Evolutionary conservation across 495 filamentous ascomycete genomes (phyloP).

Genomic region (Geoglossum glabrum): DNA sequence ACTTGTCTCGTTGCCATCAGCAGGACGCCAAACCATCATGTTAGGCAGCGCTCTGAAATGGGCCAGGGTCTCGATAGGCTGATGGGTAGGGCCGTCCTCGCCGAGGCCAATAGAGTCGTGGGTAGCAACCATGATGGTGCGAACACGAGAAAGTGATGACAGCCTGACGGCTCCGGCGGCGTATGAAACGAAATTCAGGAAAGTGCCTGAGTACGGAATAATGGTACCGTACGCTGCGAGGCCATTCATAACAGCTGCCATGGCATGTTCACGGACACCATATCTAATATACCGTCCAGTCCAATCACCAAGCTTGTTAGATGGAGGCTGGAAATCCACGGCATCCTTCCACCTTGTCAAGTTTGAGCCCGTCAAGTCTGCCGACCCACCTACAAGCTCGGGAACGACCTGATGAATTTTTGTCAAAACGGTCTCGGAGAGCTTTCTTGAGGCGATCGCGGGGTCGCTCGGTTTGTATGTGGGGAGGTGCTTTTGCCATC

Average conservation of each 20-base stretch:
- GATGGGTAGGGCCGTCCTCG: constrained; percentile 96
- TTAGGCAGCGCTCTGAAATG: constrained; percentile 99
- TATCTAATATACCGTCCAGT: constrained; percentile 87
- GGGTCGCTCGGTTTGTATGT: constrained; percentile 75
- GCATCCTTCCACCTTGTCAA: constrained; percentile 96
- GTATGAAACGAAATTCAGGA: constrained; percentile 99
- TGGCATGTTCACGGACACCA: constrained; percentile 91
- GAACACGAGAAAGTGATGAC: constrained; percentile 76
- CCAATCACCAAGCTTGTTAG: constrained; percentile 67
- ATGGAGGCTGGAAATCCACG: constrained; percentile 89
- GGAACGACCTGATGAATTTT: constrained; percentile 69
- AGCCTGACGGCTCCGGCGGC: constrained; percentile 89
- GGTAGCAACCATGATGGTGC: constrained; percentile 89
- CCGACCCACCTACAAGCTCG: constrained; percentile 87
- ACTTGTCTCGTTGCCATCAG: constrained; percentile 95
- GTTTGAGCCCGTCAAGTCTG: constrained; percentile 96
- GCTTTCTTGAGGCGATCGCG: constrained; percentile 78
- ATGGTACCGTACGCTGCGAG: constrained; percentile 87
- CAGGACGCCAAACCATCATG: constrained; percentile 99
- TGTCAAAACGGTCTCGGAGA: constrained; percentile 83
- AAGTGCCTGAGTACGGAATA: constrained; percentile 86
- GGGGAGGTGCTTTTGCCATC: constrained; percentile 90
- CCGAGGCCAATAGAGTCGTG: constrained; percentile 99
- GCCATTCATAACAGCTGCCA: constrained; percentile 98
- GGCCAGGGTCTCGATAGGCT: constrained; percentile 97